Base-by-base conservation (phyloP, 495 filamentous ascomycete genomes). In the Apodospora peruviana region DNA sequence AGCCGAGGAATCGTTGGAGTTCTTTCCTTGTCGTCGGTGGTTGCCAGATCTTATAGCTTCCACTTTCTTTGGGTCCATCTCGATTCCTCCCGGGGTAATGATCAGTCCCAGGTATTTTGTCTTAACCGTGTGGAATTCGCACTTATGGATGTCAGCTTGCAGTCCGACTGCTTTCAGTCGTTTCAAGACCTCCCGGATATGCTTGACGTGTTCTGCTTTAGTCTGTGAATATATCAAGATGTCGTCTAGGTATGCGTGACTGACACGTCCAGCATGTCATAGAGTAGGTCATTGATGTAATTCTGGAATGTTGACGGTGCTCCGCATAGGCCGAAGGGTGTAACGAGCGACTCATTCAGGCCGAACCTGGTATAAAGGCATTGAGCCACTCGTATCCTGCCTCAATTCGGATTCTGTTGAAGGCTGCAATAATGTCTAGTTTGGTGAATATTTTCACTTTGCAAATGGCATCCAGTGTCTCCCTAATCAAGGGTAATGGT, bases 401-500 rank as follows among this genome's bases (percentile, higher is more conserved):
- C 7, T 44, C 20, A 0, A 75, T 67, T 0, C 62, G 32, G 35
- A 52, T 55, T 14, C 25, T 52, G 42, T 52, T 9, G n/a, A 55
- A 64, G 2, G 56, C 58, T 41, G 48, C 20, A 23, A 52, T 39
- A 21, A 59, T 42, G 38, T 80, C 66, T 0, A 81, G 35, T 48
- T 76, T 77, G 0, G 58, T 80, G 45, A 72, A 78, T 19, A 61
- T 57, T 37, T 54, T 67, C 2, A 60, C 59, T 34, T 49, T 51
- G 0, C 17, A 24, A 1, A 80, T 22, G 0, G 50, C 18, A 16
- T 53, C 22, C 3, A 79, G 34, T 0, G 62, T 59, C 43, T 81
- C 65, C 14, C 72, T 36, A 19, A 78, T 75, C 12, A 76, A 37
- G 0, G 70, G 73, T 0, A 80, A 34, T 0, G 69, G 67, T 40